Evolutionary conservation across 768 basidiomycete genomes (phyloP).

Genomic region (Inosperma sp.): DNA sequence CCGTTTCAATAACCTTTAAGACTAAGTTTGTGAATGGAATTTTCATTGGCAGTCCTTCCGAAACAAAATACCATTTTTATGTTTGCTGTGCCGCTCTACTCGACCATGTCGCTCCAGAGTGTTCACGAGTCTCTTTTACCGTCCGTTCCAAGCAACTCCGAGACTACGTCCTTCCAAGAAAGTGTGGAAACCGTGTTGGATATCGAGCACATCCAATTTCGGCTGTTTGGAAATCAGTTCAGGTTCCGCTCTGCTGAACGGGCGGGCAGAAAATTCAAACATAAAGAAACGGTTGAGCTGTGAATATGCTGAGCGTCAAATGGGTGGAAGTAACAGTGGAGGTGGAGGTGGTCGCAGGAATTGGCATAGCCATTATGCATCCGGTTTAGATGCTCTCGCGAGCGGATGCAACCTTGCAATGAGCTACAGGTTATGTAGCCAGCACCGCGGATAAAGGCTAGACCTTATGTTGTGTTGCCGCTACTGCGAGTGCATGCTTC

Average conservation of each 20-base stretch:
- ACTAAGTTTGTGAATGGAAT: too few species aligned
- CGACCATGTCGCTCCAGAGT: conserved; percentile 42
- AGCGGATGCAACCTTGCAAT: too few species aligned
- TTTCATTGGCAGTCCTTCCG: conserved; percentile 53
- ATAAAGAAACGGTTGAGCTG: conserved; percentile 76
- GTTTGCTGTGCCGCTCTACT: conserved; percentile 68
- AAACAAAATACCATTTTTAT: conserved; percentile 75
- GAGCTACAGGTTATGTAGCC: too few species aligned
- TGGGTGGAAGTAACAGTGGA: too few species aligned
- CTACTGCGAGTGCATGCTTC: too few species aligned
- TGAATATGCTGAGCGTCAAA: too few species aligned
- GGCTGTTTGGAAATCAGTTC: conserved; percentile 84
- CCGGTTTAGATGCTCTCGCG: too few species aligned
- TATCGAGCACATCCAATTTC: conserved; percentile 62
- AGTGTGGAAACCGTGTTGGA: conserved; percentile 51
- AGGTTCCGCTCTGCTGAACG: conserved; percentile 77
- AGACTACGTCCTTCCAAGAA: conserved; percentile 2
- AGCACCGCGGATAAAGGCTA: too few species aligned
- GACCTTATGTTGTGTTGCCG: too few species aligned
- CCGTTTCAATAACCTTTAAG: neutral
- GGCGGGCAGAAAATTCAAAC: conserved; percentile 80
- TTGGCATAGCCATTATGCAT: too few species aligned
- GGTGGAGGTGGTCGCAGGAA: too few species aligned
- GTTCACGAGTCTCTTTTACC: conserved; percentile 27
- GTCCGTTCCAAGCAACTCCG: conserved; percentile 16